Evolutionary conservation across 108 stramenopile genomes (phyloP), one percentile per base, ranked within the genome.

Genomic region (Epipyxis sp.): DNA sequence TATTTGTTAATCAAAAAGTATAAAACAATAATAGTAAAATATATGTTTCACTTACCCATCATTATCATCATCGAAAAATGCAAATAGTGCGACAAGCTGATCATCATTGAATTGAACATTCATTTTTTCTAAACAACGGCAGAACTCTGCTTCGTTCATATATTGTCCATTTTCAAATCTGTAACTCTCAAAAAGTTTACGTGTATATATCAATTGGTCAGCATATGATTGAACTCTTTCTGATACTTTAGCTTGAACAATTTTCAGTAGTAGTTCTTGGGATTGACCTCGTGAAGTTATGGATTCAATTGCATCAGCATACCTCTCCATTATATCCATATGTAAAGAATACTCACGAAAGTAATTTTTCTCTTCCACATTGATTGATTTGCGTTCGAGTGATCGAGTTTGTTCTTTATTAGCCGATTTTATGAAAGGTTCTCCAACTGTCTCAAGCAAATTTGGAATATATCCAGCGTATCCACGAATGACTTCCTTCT

Each of bases 61-160:
- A 32, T 74, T 74, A 32, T 74, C 25, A 27, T 32, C 41, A 37
- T 74, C 71, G 71, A 74, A 74, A 42, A 43, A 74, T 6, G 71
- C 71, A 32, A 74, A 74, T 37, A 74, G 71, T 32, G 71, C 71
- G 25, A 74, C 3, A 13, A 3, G 3, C 71, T 74, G 71, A 37
- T 43, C 71, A 42, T 74, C 71, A 37, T 74, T 42, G 46, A 74
- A 74, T 30, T 74, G 50, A 42, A 46, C 20, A 42, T 74, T 74
- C 20, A 46, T 35, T 42, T 54, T 54, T 42, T 74, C 71, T 10
- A 74, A 37, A 25, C 44, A 74, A 32, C 16, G 3, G 46, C 71
- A 29, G 50, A 74, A 74, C 50, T 74, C 71, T 39, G 10, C 29
- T 57, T 74, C 71, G 50, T 74, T 42, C 27, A 74, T 37, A 6